Evolutionary conservation across 208 protist genomes (phyloP).

Genomic region (Kentomonas sorsogonicus): DNA sequence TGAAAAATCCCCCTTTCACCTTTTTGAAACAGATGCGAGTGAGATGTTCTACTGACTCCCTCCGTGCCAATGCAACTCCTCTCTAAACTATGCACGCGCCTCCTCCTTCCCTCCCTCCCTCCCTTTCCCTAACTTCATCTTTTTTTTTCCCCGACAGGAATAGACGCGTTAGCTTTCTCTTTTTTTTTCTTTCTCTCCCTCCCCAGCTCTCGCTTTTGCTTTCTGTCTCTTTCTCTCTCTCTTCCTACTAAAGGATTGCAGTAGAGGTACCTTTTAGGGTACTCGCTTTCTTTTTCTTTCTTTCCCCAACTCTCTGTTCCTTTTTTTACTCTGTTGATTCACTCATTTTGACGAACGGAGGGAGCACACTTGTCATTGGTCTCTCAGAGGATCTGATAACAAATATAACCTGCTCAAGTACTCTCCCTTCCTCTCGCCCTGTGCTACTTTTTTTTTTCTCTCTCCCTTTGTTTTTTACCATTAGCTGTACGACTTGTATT

Average conservation of each 20-base stretch:
- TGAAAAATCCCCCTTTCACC: no score
- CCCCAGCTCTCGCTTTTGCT: neutral
- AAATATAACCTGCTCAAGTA: neutral
- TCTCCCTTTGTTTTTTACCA: conserved; percentile 3
- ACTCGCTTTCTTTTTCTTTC: conserved; percentile 4
- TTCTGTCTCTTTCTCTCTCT: neutral
- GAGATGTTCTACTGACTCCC: no score
- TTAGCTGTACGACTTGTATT: neutral
- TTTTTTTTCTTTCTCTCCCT: neutral
- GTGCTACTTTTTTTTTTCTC: conserved; percentile 1
- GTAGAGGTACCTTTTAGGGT: conserved; percentile 11
- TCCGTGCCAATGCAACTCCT: no score
- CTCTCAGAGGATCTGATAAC: neutral
- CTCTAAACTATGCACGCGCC: no score
- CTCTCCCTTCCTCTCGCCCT: conserved; percentile 2
- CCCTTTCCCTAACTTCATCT: no score
- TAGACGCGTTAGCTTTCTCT: neutral
- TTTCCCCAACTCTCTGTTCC: neutral
- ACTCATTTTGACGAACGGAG: neutral
- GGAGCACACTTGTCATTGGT: neutral
- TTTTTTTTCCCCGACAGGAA: neutral
- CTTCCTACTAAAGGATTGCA: no score
- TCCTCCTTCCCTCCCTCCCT: no score
- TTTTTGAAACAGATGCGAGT: no score
- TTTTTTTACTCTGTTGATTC: conserved; percentile 1